Evolutionary conservation across 805 yeast genomes (phyloP).

Genomic region (Kregervanrija fluxuum): DNA sequence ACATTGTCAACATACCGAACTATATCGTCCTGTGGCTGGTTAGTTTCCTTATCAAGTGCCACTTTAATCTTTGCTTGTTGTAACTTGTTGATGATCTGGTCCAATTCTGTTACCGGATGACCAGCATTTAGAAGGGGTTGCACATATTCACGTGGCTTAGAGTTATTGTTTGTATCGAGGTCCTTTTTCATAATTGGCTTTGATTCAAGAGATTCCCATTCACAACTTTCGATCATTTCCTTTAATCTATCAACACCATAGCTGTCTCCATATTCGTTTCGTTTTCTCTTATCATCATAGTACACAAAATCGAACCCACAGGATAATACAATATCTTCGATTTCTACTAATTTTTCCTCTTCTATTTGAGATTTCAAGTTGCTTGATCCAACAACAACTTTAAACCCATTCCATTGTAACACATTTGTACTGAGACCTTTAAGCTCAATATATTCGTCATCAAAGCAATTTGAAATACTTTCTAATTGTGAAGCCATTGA

Average conservation of each 20-base stretch:
- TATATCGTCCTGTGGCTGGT: conserved; percentile 16
- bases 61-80: conserved; percentile 29
- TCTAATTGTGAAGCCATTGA: conserved; percentile 18
- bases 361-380: conserved; percentile 1
- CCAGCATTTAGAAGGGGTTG: not conserved
- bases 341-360: conserved; percentile 14
- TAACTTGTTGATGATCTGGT: conserved; percentile 28
- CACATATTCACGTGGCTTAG: not conserved
- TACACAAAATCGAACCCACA: conserved; percentile 36
- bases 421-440: not conserved
- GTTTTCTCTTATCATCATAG: conserved; percentile 25
- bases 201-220: conserved; percentile 28
- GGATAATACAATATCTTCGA: conserved; percentile 33
- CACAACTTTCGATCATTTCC: conserved; percentile 36
- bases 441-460: conserved; percentile 17
- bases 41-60: too few species aligned
- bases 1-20: conserved; percentile 30
- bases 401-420: conserved; percentile 30
- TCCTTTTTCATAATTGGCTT: not conserved
- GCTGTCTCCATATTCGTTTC: conserved; percentile 29
- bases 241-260: conserved; percentile 33
- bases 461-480: conserved; percentile 11
- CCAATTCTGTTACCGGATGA: conserved; percentile 20
- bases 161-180: too few species aligned
- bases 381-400: conserved; percentile 29